phyloP scores from a whole-genome alignment of 2,329 filamentous ascomycete genomes.

The Balansia obtecta region DNA sequence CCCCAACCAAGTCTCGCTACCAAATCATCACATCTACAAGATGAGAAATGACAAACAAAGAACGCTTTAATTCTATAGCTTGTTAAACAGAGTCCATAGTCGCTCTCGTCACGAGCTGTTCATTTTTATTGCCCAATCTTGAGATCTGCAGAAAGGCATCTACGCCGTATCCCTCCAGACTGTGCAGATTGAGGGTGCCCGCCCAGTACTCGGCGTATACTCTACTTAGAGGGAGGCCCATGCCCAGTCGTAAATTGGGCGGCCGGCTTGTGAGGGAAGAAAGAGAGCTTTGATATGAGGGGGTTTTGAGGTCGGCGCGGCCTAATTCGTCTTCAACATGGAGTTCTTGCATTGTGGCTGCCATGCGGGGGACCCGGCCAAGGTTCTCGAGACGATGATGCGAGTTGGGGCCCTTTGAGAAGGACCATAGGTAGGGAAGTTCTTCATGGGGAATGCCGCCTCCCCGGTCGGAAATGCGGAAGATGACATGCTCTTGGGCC shows the following conservation, averaged over 20 bases:
- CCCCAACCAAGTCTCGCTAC: background rate
- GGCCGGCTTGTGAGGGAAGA: constrained; percentile 70
- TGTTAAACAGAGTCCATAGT: constrained; percentile 56
- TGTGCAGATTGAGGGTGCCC: constrained; percentile 80
- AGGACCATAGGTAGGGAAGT: constrained; percentile 88
- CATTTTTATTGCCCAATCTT: constrained; percentile 94
- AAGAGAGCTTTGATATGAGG: constrained; percentile 48
- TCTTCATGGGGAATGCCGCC: constrained; percentile 81
- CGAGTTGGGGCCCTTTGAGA: constrained; percentile 80
- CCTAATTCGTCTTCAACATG: constrained; percentile 33
- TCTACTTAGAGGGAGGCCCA: constrained; percentile 84
- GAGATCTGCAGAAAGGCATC: constrained; percentile 95
- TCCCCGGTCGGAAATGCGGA: constrained; percentile 89
- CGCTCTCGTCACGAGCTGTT: constrained; percentile 71
- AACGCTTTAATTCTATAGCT: background rate
- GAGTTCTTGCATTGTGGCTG: constrained; percentile 85
- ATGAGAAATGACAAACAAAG: background rate
- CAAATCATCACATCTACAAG: background rate
- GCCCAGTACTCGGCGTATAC: constrained; percentile 99
- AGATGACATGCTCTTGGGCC: constrained; percentile 86
- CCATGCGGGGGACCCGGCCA: constrained; percentile 75
- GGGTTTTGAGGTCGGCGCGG: constrained; percentile 28
- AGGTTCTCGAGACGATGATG: constrained; percentile 73
- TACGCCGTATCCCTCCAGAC: constrained; percentile 86
- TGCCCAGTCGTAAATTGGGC: constrained; percentile 77